Base-by-base conservation (phyloP, 495 filamentous ascomycete species). In the Extremus antarcticus region DNA sequence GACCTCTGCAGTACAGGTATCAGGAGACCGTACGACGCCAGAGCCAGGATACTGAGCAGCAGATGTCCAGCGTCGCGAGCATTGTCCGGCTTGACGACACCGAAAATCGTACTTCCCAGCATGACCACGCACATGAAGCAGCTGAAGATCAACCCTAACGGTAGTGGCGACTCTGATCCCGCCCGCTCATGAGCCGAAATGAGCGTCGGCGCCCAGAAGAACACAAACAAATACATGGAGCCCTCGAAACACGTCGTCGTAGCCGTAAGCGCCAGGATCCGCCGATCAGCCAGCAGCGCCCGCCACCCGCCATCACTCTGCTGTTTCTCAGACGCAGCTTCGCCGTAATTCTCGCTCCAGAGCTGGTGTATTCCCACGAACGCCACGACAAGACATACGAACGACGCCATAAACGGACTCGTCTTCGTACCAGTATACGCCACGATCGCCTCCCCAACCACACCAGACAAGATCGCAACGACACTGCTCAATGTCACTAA, bases 161-260 rank as follows among this genome's bases (percentile, higher is more conserved):
- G 77, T 0, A 79, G 73, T 24, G 23, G n/a, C 67, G 41, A 8
- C 16, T 21, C 19, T n/a, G 32, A 53, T 25, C 23, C 41, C 9
- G 39, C 47, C 9, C 67, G 55, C 15, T 62, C 49, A 48, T 68
- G 66, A 22, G 70, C 68, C 0, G 72, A 66, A 25, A 71, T 69
- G 7, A 81, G 67, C 13, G 71, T 69, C 2, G 78, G 76, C 10
- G 74, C 67, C 74, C 76, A 78, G 63, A 79, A 76, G 67, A 80
- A 79, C 32, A 80, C 74, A 53, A 77, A 81, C 16, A 80, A 71
- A 61, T 79, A 80, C 75, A 80, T 79, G 2, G 76, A 77, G 8
- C 76, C 75, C 56, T 82, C 76, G 59, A 79, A 79, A 59, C 74
- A 68, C 43, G 73, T 75, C 2, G 76, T 75, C 11, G 73, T 70